Evolutionary conservation across 257 asterid genomes (phyloP).

Genomic region (Fraxinus cuspidata): DNA sequence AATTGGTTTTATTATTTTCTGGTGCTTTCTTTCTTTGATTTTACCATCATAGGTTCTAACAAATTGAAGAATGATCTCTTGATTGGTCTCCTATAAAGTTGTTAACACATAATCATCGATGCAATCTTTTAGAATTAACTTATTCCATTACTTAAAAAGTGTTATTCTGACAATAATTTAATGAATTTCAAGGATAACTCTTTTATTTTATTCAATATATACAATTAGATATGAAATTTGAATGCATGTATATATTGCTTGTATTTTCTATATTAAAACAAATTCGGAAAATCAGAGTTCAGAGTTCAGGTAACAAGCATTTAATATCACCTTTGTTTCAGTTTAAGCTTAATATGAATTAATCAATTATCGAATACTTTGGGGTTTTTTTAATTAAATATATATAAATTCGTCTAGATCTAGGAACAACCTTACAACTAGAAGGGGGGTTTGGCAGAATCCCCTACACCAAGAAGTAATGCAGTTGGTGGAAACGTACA

Average conservation of each 20-base stretch:
- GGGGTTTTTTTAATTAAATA: background rate
- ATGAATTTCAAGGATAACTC: background rate
- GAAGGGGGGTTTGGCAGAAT: background rate
- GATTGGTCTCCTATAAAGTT: background rate
- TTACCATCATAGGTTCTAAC: background rate
- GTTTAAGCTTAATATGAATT: background rate
- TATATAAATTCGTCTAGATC: background rate
- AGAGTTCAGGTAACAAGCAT: background rate
- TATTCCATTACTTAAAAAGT: background rate
- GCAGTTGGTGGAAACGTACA: background rate
- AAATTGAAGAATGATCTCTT: background rate
- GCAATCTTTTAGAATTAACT: background rate
- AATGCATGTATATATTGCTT: background rate
- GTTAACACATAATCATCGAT: background rate
- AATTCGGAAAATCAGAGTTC: background rate
- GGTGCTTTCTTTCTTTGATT: background rate
- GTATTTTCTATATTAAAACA: constrained; percentile 2
- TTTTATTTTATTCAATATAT: too few relatives aligned
- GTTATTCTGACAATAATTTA: background rate
- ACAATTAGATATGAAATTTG: background rate
- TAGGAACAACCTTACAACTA: background rate
- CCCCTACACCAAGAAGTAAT: background rate
- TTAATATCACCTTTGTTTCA: background rate
- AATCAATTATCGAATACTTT: background rate
- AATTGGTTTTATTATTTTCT: background rate